phyloP scores from a whole-genome alignment of 208 protist species.

The Angomonas deanei region DNA sequence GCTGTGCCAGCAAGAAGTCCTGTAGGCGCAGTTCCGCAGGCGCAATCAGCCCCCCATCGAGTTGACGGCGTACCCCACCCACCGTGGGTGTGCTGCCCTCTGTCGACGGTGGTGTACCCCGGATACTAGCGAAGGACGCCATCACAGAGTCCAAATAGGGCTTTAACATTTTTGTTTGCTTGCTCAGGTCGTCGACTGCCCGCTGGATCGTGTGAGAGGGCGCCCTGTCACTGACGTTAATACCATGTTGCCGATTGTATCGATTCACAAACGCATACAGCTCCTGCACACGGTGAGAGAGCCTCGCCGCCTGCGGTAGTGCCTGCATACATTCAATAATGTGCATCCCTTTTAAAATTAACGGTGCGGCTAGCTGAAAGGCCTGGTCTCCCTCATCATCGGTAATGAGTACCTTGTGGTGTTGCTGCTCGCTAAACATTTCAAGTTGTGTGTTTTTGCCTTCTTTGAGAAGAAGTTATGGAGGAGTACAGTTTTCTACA shows the following conservation, averaged over 20 bases:
- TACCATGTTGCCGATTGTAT: not conserved
- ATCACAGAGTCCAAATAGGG: conserved; percentile 4
- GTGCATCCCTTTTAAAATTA: conserved; percentile 49
- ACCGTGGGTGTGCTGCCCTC: not conserved
- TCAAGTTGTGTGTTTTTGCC: not conserved
- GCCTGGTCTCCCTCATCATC: conserved; percentile 56
- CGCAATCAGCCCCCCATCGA: conserved; percentile 23
- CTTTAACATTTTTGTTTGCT: conserved; percentile 1
- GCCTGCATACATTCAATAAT: conserved; percentile 30
- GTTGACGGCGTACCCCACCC: not conserved
- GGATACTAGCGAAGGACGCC: conserved; percentile 11
- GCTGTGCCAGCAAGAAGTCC: conserved; percentile 19
- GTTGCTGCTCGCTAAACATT: conserved; percentile 9
- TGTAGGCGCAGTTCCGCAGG: conserved; percentile 18
- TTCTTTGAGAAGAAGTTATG: not conserved
- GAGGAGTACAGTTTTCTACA: no score
- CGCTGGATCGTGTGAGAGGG: not conserved
- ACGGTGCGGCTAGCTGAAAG: conserved; percentile 48
- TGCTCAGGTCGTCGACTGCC: not conserved
- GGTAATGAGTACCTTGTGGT: conserved; percentile 62
- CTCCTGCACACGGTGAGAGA: conserved; percentile 13
- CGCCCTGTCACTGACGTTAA: not conserved
- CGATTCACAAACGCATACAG: not conserved
- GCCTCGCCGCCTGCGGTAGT: conserved; percentile 19
- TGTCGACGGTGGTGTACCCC: not conserved